A percentile compares a stretch with the other conserved stretches of the same genome.
phyloP scores from a whole-genome alignment of 164 flowering plant species.

The Tetracentron sinense region DNA sequence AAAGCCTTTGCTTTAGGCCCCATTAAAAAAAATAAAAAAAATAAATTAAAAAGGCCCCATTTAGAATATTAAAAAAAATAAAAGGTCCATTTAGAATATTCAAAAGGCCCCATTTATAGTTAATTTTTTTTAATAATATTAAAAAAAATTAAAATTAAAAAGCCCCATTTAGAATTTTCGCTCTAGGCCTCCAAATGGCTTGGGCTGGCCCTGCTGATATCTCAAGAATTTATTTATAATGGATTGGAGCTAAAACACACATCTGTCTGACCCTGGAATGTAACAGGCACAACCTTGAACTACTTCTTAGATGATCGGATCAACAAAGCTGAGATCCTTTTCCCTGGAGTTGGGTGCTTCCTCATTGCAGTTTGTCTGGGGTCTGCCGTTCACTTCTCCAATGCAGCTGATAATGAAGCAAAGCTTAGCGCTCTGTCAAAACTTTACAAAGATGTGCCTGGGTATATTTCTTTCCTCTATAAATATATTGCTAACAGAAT shows the following conservation, averaged over 20 bases:
- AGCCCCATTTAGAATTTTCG: too few relatives aligned
- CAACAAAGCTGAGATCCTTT: slow-evolving; percentile 79
- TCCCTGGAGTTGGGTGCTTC: slow-evolving; percentile 87
- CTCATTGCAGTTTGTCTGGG: slow-evolving; percentile 73
- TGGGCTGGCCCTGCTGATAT: background rate
- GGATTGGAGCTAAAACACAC: background rate
- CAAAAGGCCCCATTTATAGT: too few relatives aligned
- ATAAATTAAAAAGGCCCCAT: too few relatives aligned
- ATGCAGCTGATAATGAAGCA: slow-evolving; percentile 55
- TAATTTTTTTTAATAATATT: too few relatives aligned
- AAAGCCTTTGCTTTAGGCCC: too few relatives aligned
- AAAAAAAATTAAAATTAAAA: too few relatives aligned
- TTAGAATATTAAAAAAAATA: too few relatives aligned
- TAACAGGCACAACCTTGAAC: slow-evolving; percentile 77
- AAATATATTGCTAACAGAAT: background rate
- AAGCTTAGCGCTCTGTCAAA: slow-evolving; percentile 40
- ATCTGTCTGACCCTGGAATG: background rate
- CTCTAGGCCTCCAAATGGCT: too few relatives aligned
- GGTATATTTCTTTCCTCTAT: slow-evolving; percentile 28
- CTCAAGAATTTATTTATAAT: background rate
- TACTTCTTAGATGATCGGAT: slow-evolving; percentile 82
- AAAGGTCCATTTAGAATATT: too few relatives aligned
- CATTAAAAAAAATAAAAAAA: too few relatives aligned
- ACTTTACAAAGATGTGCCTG: slow-evolving; percentile 20
- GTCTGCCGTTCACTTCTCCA: slow-evolving; percentile 73